Base-by-base conservation (phyloP, 805 yeast genomes). In the Kodamaea hsintzibuensis region DNA sequence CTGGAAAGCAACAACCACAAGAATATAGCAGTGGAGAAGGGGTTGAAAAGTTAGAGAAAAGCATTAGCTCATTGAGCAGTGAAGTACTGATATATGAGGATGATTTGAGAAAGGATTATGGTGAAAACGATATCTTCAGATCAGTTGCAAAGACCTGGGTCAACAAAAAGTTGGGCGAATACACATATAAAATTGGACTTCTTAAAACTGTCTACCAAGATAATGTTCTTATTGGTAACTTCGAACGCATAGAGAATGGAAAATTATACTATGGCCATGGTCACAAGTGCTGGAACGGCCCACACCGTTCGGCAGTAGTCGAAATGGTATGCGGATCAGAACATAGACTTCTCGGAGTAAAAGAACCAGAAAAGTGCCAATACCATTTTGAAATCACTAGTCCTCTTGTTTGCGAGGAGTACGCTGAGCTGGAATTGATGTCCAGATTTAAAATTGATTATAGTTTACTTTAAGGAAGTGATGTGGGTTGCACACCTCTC, bases 221-320 rank as follows among this genome's bases (percentile, higher is more conserved):
- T 53, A 62, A 73, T 40, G 77, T 81, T 0, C 69, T 72, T 30
- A 78, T 89, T 49, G 96, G 96, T 1, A 60, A 52, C 12, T 79
- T 60, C 49, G 50, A 59, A 3, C 60, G 58, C 12, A 63, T 60
- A 37, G 62, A 68, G 39, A 69, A 66, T 61, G 56, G 71, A 57
- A 50, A 67, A 61, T 47, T 70, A 61, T 72, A 72, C 33, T 95
- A 77, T 64, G 73, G 68, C 3, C 64, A 74, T 16, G 99, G 99
- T 17, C 85, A 84, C 42, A 81, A 78, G 64, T 95, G 99, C 70
- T 93, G 98, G 97, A 89, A 91, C 66, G 99, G 99, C 0, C 98
- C 98, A 4, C 67, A 74, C 27, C 82, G 99, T 67, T 80, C 86
- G 35, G 92, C 90, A 1, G 71, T 67, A 8, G 85, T 89, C 1